phyloP scores from a whole-genome alignment of 2,329 filamentous ascomycete genomes.

The Pseudogymnoascus sp. region DNA sequence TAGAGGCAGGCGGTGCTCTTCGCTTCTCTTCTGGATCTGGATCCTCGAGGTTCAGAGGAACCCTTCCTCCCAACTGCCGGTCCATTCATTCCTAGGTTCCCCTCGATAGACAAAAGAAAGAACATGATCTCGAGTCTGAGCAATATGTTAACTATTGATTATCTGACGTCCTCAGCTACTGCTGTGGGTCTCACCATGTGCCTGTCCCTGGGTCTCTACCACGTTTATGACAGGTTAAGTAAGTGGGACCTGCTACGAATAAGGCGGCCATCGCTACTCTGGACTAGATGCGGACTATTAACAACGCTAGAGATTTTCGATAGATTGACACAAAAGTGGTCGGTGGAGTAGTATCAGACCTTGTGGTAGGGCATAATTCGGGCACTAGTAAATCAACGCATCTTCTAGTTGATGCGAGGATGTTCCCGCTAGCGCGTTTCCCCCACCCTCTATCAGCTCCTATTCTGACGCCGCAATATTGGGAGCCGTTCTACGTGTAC shows the following conservation, averaged over 20 bases:
- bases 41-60: not conserved
- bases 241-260: not conserved
- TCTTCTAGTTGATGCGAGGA: not conserved
- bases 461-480: not conserved
- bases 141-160: no score
- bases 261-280: not conserved
- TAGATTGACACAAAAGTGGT: not conserved
- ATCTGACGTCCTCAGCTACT: not conserved
- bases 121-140: no score
- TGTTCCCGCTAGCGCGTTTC: not conserved
- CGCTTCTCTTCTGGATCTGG: not conserved
- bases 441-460: not conserved
- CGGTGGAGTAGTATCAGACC: not conserved
- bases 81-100: not conserved
- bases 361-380: not conserved
- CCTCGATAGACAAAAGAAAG: not conserved
- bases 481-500: not conserved
- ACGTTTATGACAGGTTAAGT: not conserved
- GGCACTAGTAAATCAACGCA: not conserved
- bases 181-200: not conserved
- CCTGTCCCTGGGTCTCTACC: not conserved
- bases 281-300: not conserved
- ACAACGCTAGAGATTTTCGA: not conserved
- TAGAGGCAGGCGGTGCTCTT: not conserved
- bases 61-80: not conserved